Evolutionary conservation across 2,329 filamentous ascomycete species (phyloP).

Genomic region (Neofusicoccum umdonicola): DNA sequence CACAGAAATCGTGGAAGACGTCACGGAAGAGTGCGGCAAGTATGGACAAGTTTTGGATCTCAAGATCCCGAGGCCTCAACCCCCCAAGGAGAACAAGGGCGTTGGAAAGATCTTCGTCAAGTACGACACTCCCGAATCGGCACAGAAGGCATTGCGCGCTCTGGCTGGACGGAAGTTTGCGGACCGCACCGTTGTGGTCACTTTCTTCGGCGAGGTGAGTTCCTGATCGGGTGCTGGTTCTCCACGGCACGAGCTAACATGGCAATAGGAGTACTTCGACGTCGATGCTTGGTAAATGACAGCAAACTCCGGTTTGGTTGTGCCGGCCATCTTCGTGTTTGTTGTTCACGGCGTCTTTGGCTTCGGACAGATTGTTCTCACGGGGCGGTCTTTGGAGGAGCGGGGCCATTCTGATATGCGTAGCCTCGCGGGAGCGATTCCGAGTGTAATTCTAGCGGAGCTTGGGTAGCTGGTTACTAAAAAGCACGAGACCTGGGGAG

Average conservation of each 20-base stretch:
- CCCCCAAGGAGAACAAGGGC: slow-evolving; percentile 79
- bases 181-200: slow-evolving; percentile 92
- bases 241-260: neutral
- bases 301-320: neutral
- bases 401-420: neutral
- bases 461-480: slow-evolving; percentile 13
- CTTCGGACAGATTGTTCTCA: slow-evolving; percentile 10
- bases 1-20: slow-evolving; percentile 92
- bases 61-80: slow-evolving; percentile 86
- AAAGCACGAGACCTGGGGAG: slow-evolving; percentile 9
- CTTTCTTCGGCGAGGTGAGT: slow-evolving; percentile 86
- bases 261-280: slow-evolving; percentile 19
- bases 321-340: neutral
- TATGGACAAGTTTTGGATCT: slow-evolving; percentile 82
- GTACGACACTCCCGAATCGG: slow-evolving; percentile 73
- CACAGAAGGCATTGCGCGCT: slow-evolving; percentile 81
- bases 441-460: slow-evolving; percentile 16
- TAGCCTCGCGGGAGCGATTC: slow-evolving; percentile 7
- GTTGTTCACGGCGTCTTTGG: slow-evolving; percentile 5
- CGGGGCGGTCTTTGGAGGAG: slow-evolving; percentile 1
- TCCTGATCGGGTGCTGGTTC: neutral
- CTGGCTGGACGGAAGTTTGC: slow-evolving; percentile 94
- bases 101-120: slow-evolving; percentile 99
- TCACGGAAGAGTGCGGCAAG: slow-evolving; percentile 88
- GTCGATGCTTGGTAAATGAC: slow-evolving; percentile 20